Percentiles rank a stretch among this genome's conserved stretches.
These are phyloP conservation scores for Imleria badia DNA, from an alignment of 768 basidiomycete genomes.

Conservation along the genomic window DNA sequence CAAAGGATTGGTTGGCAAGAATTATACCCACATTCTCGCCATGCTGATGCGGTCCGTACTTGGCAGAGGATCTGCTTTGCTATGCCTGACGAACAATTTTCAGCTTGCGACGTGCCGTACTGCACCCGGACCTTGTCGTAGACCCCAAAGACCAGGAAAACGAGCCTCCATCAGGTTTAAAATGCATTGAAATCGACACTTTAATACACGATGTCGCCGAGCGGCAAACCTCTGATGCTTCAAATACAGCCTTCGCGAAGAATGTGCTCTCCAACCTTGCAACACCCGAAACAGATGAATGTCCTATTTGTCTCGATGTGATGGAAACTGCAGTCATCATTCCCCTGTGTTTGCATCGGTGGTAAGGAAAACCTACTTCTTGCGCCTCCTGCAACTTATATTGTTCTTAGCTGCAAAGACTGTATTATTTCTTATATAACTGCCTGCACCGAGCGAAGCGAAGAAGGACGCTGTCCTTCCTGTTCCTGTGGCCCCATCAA, in stretches of 20 bases:
- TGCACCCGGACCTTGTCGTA: constrained; percentile 85
- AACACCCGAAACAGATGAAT: constrained; percentile 58
- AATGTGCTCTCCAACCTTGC: constrained; percentile 61
- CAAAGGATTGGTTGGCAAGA: constrained; percentile 75
- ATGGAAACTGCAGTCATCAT: constrained; percentile 70
- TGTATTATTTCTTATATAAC: constrained; percentile 79
- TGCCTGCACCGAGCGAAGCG: constrained; percentile 64
- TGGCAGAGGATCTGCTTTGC: not conserved
- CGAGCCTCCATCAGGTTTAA: constrained; percentile 31
- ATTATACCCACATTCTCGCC: constrained; percentile 86
- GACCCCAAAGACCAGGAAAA: constrained; percentile 43
- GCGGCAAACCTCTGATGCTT: constrained; percentile 27
- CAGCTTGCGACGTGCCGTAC: constrained; percentile 86
- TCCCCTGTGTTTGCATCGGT: constrained; percentile 75
- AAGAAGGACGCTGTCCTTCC: constrained; percentile 75
- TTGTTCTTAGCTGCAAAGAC: constrained; percentile 72
- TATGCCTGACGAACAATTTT: constrained; percentile 7
- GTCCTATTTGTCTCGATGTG: constrained; percentile 79
- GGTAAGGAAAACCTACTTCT: constrained; percentile 42
- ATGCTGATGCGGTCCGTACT: constrained; percentile 85
- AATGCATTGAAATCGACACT: constrained; percentile 55
- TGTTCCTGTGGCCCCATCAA: constrained; percentile 72
- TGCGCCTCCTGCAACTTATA: not conserved
- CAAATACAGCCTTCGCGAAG: constrained; percentile 53
- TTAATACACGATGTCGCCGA: constrained; percentile 55